Evolutionary conservation across 2,329 filamentous ascomycete genomes (phyloP).

Genomic region (Teratosphaeria zuluensis): DNA sequence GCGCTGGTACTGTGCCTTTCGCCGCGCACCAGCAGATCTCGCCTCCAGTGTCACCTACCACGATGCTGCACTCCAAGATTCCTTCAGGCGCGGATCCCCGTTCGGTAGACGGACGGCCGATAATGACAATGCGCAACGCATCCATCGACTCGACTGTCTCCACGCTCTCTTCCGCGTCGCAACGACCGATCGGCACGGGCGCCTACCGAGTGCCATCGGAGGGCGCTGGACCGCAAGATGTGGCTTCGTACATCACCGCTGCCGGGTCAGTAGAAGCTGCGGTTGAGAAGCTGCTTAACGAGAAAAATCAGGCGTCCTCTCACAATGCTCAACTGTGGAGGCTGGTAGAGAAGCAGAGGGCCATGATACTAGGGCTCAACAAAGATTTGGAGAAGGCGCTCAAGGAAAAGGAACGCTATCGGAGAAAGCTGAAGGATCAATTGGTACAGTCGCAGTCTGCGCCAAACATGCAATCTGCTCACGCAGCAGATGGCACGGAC

Average conservation of each 20-base stretch:
- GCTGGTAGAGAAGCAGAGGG: conserved; percentile 88
- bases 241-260: conserved; percentile 67
- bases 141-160: conserved; percentile 94
- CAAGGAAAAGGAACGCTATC: conserved; percentile 91
- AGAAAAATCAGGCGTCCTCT: conserved; percentile 78
- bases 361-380: conserved; percentile 87
- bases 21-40: conserved; percentile 15
- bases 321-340: conserved; percentile 94
- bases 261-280: conserved; percentile 85
- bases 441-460: conserved; percentile 36
- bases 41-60: conserved; percentile 25
- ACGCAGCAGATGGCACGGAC: conserved; percentile 7
- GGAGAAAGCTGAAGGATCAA: conserved; percentile 77
- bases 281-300: conserved; percentile 77
- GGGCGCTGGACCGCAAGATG: conserved; percentile 58
- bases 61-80: conserved; percentile 20
- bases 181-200: conserved; percentile 15
- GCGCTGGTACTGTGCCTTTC: conserved; percentile 25
- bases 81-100: conserved; percentile 9
- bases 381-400: conserved; percentile 84
- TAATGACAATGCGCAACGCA: conserved; percentile 51
- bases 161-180: conserved; percentile 33
- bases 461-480: conserved; percentile 14
- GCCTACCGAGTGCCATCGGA: conserved; percentile 44
- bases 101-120: conserved; percentile 5